These are phyloP conservation scores for Elsinoe fawcettii DNA, from an alignment of 2,329 filamentous ascomycete genomes.

Conservation along the genomic window DNA sequence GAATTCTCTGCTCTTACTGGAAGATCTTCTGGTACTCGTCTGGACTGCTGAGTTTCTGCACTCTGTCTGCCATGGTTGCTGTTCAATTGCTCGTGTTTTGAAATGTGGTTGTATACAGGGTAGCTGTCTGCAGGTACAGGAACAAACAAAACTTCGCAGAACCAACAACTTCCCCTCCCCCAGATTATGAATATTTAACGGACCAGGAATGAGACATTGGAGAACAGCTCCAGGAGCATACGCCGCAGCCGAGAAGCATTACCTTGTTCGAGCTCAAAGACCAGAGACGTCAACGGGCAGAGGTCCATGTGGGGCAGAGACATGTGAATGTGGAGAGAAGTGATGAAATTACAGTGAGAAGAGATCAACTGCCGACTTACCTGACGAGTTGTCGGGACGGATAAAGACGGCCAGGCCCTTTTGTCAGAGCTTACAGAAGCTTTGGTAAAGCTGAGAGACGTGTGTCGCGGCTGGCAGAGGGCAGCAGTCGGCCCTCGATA, in stretches of 20 bases:
- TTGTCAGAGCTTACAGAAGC: conserved; percentile 12
- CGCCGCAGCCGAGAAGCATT: neutral
- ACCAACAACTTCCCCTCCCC: neutral
- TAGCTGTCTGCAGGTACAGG: neutral
- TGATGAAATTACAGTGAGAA: conserved; percentile 1
- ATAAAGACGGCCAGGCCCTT: conserved; percentile 4
- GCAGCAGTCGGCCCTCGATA: neutral
- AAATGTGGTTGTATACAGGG: neutral
- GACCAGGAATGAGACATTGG: conserved; percentile 4
- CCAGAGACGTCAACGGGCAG: conserved; percentile 5
- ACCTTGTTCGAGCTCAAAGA: neutral
- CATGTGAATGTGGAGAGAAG: conserved; percentile 10
- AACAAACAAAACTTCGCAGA: neutral
- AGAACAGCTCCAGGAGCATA: conserved; percentile 1
- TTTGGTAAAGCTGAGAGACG: neutral
- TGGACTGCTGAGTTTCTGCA: conserved; percentile 15
- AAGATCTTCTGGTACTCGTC: conserved; percentile 21
- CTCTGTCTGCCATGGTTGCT: conserved; percentile 7
- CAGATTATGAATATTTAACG: conserved; percentile 2
- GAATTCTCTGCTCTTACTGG: conserved; percentile 14
- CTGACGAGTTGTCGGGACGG: neutral
- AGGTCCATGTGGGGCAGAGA: conserved; percentile 11
- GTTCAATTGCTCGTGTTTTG: neutral
- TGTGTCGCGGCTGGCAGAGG: conserved; percentile 1
- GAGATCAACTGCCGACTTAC: conserved; percentile 1